Base-by-base conservation (phyloP, 2,329 filamentous ascomycete genomes). In the Ilyonectria sp. region DNA sequence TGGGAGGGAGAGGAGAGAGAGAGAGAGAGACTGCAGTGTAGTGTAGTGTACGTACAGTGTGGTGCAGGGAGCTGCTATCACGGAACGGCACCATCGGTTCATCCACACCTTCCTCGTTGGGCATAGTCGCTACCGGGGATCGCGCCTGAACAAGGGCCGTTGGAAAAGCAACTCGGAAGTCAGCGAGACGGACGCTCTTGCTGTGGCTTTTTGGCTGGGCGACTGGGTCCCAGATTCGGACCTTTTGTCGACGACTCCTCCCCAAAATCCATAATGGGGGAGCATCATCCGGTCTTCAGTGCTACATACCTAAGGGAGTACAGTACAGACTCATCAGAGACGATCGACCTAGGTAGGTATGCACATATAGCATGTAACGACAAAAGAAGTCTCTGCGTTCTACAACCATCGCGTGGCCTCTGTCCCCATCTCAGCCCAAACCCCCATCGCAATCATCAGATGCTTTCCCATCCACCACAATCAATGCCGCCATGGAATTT, bases 231-330 rank as follows among this genome's bases (percentile, higher is more conserved):
- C 37, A 63, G 47, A 72, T 67, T 73, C 70, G 73, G 73, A 72
- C 74, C 74, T 75, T 75, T 75, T 72, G 69, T 75, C 53, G 19
- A 43, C 40, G 53, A 49, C 62, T 59, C 55, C 56, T 47, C 62
- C 49, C 11, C 53, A 58, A 52, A 53, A 53, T 58, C 58, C 59
- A 57, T 35, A 47, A 26, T 23, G 33, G 40, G 49, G 21, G 26
- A 26, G 26, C 26, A 26, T 26, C 26, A 26, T 26, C 26, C 26
- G 26, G 26, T 6, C 26, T 26, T 26, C 26, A 26, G 26, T 26
- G 26, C 26, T 6, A 26, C 26, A 26, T 26, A 26, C 26, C 26
- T 26, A 26, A 26, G 26, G 26, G 1, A 26, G 26, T 26, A 6
- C 26, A 26, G 26, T 1, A 21, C 21, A 21, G 21, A 21, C 26